phyloP scores from a whole-genome alignment of 768 basidiomycete species.

The Favolaschia claudopus region DNA sequence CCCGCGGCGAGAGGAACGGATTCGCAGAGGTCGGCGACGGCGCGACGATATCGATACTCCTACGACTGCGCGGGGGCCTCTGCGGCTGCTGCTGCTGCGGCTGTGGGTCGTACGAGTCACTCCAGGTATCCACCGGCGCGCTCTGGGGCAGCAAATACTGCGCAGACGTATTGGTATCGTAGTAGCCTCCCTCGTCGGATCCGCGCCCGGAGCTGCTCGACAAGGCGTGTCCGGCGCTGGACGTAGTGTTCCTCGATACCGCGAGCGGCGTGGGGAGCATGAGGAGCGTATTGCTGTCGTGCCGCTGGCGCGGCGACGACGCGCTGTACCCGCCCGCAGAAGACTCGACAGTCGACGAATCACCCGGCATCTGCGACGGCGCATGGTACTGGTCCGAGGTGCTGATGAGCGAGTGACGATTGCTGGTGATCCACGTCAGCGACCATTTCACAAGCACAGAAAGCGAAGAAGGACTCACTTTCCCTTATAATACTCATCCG shows the following conservation, averaged over 20 bases:
- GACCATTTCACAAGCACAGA: constrained; percentile 8
- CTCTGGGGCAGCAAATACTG: constrained; percentile 50
- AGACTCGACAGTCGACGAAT: constrained; percentile 69
- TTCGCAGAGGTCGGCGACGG: constrained; percentile 58
- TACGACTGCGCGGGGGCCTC: constrained; percentile 4
- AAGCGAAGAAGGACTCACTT: constrained; percentile 58
- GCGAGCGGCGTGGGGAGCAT: constrained; percentile 81
- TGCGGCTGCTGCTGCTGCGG: constrained; percentile 32
- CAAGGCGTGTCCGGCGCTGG: constrained; percentile 36
- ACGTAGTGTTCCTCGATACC: constrained; percentile 39
- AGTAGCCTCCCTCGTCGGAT: constrained; percentile 57
- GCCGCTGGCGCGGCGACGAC: constrained; percentile 56
- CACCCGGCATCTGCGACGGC: constrained; percentile 48
- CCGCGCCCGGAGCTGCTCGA: constrained; percentile 51
- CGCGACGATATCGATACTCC: constrained; percentile 34
- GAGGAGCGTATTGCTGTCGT: constrained; percentile 75
- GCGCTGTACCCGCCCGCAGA: constrained; percentile 43
- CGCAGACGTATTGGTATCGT: constrained; percentile 50
- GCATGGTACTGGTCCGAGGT: constrained; percentile 76
- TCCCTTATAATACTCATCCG: constrained; percentile 72
- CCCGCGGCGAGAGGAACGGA: constrained; percentile 56
- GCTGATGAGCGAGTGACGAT: constrained; percentile 81
- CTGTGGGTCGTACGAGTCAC: constrained; percentile 44
- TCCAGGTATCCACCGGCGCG: constrained; percentile 42
- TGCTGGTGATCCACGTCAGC: constrained; percentile 43